Percentiles rank a stretch among this genome's conserved stretches.
phyloP scores from a whole-genome alignment of 2,329 filamentous ascomycete genomes.

The Celoporthe dispersa region DNA sequence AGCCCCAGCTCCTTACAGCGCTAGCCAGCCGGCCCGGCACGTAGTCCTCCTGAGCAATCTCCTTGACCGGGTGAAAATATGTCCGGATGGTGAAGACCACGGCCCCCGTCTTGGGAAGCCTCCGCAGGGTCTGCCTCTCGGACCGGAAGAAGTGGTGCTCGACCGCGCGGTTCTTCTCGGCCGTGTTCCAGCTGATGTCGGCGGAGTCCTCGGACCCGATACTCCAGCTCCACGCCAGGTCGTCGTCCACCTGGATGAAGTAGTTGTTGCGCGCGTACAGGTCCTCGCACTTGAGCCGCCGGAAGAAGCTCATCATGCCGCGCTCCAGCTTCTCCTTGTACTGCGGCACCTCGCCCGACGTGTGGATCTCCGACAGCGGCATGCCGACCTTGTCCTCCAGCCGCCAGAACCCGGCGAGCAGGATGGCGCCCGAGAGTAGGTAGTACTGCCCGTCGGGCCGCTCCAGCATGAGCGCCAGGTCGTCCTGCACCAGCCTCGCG shows the following conservation, averaged over 20 bases:
- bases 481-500: conserved; percentile 77
- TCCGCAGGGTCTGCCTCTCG: conserved; percentile 71
- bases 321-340: conserved; percentile 73
- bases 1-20: conserved; percentile 80
- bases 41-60: conserved; percentile 71
- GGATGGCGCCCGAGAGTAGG: conserved; percentile 74
- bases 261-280: conserved; percentile 76
- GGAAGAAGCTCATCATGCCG: conserved; percentile 83
- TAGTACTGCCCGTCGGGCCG: conserved; percentile 77
- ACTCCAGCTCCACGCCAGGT: conserved; percentile 74
- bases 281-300: conserved; percentile 68
- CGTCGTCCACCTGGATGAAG: conserved; percentile 84
- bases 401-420: conserved; percentile 84
- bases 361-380: conserved; percentile 79
- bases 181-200: conserved; percentile 73
- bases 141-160: conserved; percentile 77
- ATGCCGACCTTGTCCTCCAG: conserved; percentile 81
- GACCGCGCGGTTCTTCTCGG: conserved; percentile 74
- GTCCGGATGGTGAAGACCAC: conserved; percentile 79
- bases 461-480: conserved; percentile 84
- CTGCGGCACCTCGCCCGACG: conserved; percentile 74
- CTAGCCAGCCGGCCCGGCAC: conserved; percentile 80
- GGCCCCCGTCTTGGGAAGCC: conserved; percentile 61
- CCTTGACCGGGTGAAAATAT: conserved; percentile 74
- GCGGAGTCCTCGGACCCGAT: conserved; percentile 74